Evolutionary conservation across 495 filamentous ascomycete species (phyloP).

Genomic region (Baudoinia panamericana): DNA sequence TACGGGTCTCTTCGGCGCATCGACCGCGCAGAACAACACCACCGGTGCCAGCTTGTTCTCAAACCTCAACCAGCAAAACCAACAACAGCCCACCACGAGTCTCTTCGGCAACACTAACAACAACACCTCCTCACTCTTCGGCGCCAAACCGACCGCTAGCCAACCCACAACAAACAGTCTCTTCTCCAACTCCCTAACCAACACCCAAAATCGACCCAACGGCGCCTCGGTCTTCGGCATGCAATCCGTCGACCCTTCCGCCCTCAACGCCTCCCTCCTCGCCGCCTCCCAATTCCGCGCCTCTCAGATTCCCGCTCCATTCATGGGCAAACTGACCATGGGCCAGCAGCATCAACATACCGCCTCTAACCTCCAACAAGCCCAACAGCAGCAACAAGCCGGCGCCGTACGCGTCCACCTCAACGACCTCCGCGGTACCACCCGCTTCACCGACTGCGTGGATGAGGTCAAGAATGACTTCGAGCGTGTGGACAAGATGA

Average conservation of each 20-base stretch:
- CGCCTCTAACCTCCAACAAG: background rate
- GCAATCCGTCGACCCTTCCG: slow-evolving; percentile 2
- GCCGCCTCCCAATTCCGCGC: slow-evolving; percentile 15
- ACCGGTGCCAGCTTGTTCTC: slow-evolving; percentile 5
- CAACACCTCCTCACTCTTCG: slow-evolving; percentile 13
- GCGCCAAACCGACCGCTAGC: too few relatives aligned
- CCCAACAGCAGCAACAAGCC: background rate
- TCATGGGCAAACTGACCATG: slow-evolving; percentile 12
- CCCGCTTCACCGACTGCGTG: slow-evolving; percentile 77
- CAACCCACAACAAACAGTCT: slow-evolving; percentile 3
- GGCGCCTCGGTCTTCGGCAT: slow-evolving; percentile 26
- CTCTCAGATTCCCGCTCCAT: slow-evolving; percentile 22
- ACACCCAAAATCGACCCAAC: slow-evolving; percentile 4
- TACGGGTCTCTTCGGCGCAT: slow-evolving; percentile 18
- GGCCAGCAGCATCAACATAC: too few relatives aligned
- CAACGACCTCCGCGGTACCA: slow-evolving; percentile 64
- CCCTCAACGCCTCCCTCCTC: slow-evolving; percentile 24
- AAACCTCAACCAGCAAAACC: slow-evolving; percentile 3
- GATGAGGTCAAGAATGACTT: slow-evolving; percentile 70
- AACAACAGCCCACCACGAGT: slow-evolving; percentile 1
- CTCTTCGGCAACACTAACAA: slow-evolving; percentile 5
- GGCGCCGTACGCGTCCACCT: slow-evolving; percentile 68
- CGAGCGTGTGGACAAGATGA: slow-evolving; percentile 56
- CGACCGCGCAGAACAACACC: slow-evolving; percentile 3
- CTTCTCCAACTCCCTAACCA: background rate